Conservation (phyloP, 306 rosid genomes). For the Datisca glomerata region DNA sequence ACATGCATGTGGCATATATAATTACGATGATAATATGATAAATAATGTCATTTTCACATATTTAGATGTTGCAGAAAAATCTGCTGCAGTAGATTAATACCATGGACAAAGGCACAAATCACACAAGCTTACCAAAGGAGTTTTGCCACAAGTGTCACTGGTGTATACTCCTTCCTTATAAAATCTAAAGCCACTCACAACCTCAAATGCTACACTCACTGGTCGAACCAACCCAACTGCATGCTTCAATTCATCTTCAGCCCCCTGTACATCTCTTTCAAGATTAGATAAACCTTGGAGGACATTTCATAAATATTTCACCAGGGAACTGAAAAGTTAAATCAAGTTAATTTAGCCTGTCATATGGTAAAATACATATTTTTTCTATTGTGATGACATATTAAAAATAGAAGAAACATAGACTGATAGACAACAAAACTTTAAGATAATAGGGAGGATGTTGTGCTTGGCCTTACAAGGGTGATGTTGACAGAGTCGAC, state of each 20-base stretch:
- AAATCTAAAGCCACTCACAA: constrained; percentile 32
- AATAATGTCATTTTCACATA: no score
- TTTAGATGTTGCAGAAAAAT: no score
- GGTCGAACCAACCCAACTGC: constrained; percentile 85
- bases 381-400: no score
- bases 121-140: constrained; percentile 41
- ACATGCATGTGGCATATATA: no score
- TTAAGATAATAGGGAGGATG: background rate
- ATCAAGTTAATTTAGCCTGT: no score
- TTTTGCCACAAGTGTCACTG: constrained; percentile 54
- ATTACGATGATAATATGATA: no score
- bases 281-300: constrained; percentile 9
- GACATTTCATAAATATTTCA: no score
- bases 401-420: no score
- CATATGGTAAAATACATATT: no score
- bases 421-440: background rate
- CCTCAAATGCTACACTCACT: constrained; percentile 89
- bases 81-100: no score
- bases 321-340: background rate
- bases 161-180: constrained; percentile 78
- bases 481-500: constrained; percentile 65
- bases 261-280: constrained; percentile 41
- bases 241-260: constrained; percentile 81
- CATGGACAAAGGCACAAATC: background rate
- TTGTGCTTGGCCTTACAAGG: constrained; percentile 33